Conservation (phyloP, 345 rosid genomes). For the Eucalyptus shirleyi region DNA sequence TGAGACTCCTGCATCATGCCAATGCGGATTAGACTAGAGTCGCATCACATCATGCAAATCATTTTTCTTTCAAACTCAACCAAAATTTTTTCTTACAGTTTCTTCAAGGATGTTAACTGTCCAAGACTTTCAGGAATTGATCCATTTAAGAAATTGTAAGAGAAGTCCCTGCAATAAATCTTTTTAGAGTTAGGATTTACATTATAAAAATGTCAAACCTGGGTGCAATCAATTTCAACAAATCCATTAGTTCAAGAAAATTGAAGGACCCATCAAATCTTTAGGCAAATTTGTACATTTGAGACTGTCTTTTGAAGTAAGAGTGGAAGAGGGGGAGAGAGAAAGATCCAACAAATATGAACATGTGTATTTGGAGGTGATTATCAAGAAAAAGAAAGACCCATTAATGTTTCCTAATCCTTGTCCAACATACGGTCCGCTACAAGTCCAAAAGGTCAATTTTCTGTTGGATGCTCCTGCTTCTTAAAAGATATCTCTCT, state of each 20-base stretch:
- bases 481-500: background rate
- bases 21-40: background rate
- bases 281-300: background rate
- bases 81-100: conserved; percentile 39
- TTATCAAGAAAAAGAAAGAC: background rate
- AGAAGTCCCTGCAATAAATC: conserved; percentile 51
- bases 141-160: conserved; percentile 69
- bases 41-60: background rate
- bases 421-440: background rate
- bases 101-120: conserved; percentile 49
- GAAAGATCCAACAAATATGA: background rate
- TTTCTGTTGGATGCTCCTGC: background rate
- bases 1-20: conserved; percentile 64
- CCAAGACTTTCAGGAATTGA: conserved; percentile 85
- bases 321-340: background rate
- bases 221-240: background rate
- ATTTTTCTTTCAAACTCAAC: background rate
- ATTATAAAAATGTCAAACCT: background rate
- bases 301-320: background rate
- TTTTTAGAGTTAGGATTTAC: background rate
- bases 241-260: background rate
- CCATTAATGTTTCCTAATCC: background rate
- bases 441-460: background rate
- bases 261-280: background rate
- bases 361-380: background rate